phyloP scores from a whole-genome alignment of 1,284 basidiomycete genomes.

The Moniliophthora roreri region DNA sequence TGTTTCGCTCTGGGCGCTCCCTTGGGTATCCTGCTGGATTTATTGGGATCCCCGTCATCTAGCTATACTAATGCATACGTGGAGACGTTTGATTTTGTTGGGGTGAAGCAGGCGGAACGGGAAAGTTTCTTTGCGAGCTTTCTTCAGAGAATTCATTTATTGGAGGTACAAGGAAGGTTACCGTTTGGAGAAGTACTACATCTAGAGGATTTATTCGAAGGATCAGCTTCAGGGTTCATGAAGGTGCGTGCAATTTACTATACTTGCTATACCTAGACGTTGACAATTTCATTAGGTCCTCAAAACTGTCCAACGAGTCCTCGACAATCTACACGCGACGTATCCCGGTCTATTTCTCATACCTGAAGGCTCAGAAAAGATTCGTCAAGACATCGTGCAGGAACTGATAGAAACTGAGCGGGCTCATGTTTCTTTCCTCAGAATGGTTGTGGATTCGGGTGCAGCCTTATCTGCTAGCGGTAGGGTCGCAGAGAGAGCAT shows the following conservation, averaged over 20 bases:
- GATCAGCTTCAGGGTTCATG: conserved; percentile 30
- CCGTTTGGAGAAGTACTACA: conserved; percentile 38
- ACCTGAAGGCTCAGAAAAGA: conserved; percentile 22
- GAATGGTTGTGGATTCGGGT: conserved; percentile 28
- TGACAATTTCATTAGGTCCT: conserved; percentile 27
- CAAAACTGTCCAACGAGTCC: conserved; percentile 32
- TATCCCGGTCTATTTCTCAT: conserved; percentile 36
- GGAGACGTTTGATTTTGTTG: conserved; percentile 29
- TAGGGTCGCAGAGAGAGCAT: conserved; percentile 23
- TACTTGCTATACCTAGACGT: neutral
- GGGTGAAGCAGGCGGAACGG: conserved; percentile 24
- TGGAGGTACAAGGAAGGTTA: conserved; percentile 33
- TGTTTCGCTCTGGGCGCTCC: conserved; percentile 37
- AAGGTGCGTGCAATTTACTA: conserved; percentile 26
- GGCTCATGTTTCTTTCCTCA: conserved; percentile 28
- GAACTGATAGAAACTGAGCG: conserved; percentile 32
- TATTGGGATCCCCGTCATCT: conserved; percentile 35
- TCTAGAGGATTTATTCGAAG: conserved; percentile 34
- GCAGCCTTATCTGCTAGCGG: conserved; percentile 27
- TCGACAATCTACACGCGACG: conserved; percentile 32
- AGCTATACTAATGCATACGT: conserved; percentile 24
- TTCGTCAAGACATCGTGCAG: conserved; percentile 25
- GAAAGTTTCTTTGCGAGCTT: conserved; percentile 31
- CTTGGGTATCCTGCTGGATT: conserved; percentile 33
- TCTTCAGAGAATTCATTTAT: conserved; percentile 31